A percentile compares a stretch with the other conserved stretches of the same genome.
These are phyloP conservation scores for Cercophora sp. DNA, from an alignment of 495 filamentous ascomycete genomes.

Conservation along the genomic window DNA sequence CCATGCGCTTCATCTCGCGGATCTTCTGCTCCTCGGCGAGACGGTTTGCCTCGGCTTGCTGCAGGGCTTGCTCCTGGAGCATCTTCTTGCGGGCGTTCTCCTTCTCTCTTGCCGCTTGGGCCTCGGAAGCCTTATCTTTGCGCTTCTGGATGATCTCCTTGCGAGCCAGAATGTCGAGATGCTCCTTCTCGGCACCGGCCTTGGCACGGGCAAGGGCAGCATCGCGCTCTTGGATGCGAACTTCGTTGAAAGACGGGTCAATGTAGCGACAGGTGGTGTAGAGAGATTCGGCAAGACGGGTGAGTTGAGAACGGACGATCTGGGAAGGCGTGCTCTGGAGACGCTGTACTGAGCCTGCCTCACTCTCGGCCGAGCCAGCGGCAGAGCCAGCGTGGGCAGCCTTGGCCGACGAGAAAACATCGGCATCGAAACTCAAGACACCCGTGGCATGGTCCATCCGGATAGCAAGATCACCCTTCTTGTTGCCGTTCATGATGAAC, in stretches of 20 bases:
- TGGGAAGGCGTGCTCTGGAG: constrained; percentile 96
- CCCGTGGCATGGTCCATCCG: constrained; percentile 93
- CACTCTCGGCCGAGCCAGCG: constrained; percentile 84
- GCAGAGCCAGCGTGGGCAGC: constrained; percentile 80
- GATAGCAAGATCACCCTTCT: constrained; percentile 97
- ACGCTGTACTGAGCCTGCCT: constrained; percentile 81
- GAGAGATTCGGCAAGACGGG: constrained; percentile 83
- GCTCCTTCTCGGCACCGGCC: constrained; percentile 86
- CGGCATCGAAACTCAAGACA: constrained; percentile 92
- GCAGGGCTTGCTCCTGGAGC: constrained; percentile 75
- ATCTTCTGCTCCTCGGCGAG: constrained; percentile 86
- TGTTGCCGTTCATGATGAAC: constrained; percentile 99
- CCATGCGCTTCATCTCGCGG: constrained; percentile 81
- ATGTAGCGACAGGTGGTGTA: constrained; percentile 93
- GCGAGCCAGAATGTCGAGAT: constrained; percentile 79
- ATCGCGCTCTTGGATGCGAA: constrained; percentile 72
- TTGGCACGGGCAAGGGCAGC: constrained; percentile 74
- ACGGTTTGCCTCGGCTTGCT: constrained; percentile 82
- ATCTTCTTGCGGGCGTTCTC: constrained; percentile 85
- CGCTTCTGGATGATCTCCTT: constrained; percentile 92
- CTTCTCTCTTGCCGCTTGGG: constrained; percentile 79
- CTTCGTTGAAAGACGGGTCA: constrained; percentile 79
- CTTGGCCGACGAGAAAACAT: constrained; percentile 96
- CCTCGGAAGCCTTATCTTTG: constrained; percentile 86
- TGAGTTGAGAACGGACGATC: constrained; percentile 92